These are phyloP conservation scores for Stachybotrys chartarum DNA, from an alignment of 2,329 filamentous ascomycete genomes.

Conservation along the genomic window DNA sequence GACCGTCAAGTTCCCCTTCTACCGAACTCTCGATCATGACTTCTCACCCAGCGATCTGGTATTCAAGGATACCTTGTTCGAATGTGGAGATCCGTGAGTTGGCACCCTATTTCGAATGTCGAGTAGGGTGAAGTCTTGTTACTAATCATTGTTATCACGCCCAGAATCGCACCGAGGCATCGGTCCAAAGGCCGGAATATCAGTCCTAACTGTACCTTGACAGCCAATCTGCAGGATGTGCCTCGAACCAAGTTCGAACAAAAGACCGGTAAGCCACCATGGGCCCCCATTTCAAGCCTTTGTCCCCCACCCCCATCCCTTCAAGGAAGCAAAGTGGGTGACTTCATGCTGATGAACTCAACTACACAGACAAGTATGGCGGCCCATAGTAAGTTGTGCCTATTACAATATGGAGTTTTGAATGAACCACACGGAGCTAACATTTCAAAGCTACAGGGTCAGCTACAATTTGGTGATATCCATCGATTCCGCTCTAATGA, in stretches of 20 bases:
- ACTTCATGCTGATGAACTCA: too few species aligned
- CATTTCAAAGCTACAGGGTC: not conserved
- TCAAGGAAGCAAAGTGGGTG: too few species aligned
- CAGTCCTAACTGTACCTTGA: not conserved
- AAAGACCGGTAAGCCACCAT: not conserved
- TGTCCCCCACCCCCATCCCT: too few species aligned
- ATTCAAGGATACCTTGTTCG: not conserved
- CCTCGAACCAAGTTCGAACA: not conserved
- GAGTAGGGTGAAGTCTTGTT: not conserved
- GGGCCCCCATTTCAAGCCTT: not conserved
- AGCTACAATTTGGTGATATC: not conserved
- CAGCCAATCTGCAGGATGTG: not conserved
- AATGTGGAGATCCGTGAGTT: not conserved
- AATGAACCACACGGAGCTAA: not conserved
- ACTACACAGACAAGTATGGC: not conserved
- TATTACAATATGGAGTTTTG: not conserved
- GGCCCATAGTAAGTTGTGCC: not conserved
- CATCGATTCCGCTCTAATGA: not conserved
- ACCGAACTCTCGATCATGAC: not conserved
- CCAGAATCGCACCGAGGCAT: not conserved
- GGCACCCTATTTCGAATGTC: too few species aligned
- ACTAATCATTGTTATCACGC: not conserved
- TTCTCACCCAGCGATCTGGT: not conserved
- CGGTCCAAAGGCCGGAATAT: not conserved
- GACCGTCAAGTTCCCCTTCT: conserved; percentile 4